Evolutionary conservation across 2,329 filamentous ascomycete species (phyloP).

Genomic region (Rhytidhysteron rufulum): DNA sequence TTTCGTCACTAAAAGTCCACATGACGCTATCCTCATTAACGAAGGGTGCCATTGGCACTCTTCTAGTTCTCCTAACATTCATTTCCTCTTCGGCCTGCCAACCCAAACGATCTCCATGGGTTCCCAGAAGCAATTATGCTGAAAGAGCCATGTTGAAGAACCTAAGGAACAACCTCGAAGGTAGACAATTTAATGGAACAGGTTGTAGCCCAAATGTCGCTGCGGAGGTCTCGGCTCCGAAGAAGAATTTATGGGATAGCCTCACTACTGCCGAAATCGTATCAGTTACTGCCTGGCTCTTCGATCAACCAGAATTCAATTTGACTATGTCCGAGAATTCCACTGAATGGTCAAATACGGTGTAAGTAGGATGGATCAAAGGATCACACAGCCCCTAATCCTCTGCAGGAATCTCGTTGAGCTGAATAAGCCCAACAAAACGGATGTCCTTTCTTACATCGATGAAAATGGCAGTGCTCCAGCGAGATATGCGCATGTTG

Average conservation of each 20-base stretch:
- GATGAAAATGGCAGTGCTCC: slow-evolving; percentile 9
- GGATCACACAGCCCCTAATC: not conserved
- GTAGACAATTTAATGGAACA: no score
- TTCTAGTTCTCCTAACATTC: no score
- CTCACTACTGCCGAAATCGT: not conserved
- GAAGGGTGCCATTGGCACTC: no score
- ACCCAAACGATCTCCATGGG: no score
- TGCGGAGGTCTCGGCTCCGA: no score
- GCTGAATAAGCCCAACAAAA: not conserved
- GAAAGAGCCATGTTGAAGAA: no score
- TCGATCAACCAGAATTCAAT: not conserved
- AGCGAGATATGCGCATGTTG: slow-evolving; percentile 17
- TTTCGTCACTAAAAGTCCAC: no score
- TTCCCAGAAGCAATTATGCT: no score
- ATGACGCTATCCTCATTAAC: no score
- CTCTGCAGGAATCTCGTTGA: not conserved
- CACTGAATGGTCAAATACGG: not conserved
- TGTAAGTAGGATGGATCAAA: not conserved
- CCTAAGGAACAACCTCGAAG: no score
- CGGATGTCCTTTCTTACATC: slow-evolving; percentile 13
- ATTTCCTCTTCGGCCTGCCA: no score
- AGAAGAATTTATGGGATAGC: not conserved
- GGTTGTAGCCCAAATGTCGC: no score
- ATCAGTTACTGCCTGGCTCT: not conserved
- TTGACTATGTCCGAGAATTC: not conserved